Conservation (phyloP, 1,284 basidiomycete species). For the Macrocystidia cucumis region DNA sequence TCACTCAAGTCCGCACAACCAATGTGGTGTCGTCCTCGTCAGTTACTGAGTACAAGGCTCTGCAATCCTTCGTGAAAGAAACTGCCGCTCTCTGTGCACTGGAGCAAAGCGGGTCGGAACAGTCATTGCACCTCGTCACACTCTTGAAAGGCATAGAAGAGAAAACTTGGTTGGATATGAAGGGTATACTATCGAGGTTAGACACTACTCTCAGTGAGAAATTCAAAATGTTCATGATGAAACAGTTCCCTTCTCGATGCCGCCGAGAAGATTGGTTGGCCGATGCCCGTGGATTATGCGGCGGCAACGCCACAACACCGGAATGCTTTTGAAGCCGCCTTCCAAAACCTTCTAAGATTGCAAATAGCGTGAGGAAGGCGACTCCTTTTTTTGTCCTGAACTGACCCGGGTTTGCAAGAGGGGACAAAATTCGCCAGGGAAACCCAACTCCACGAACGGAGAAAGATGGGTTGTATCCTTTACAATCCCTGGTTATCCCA, state of each 20-base stretch:
- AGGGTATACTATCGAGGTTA: slow-evolving; percentile 54
- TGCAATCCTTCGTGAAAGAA: slow-evolving; percentile 53
- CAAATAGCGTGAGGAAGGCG: slow-evolving; percentile 62
- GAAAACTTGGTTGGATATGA: slow-evolving; percentile 73
- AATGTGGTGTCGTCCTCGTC: neutral
- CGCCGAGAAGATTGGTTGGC: slow-evolving; percentile 78
- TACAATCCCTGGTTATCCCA: slow-evolving; percentile 82
- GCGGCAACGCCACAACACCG: slow-evolving; percentile 41
- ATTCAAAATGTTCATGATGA: slow-evolving; percentile 5
- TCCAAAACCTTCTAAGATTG: slow-evolving; percentile 66
- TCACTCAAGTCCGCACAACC: neutral
- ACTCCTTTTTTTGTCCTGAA: slow-evolving; percentile 3
- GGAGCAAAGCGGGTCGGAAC: slow-evolving; percentile 38
- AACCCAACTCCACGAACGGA: slow-evolving; percentile 15
- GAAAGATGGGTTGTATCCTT: slow-evolving; percentile 62
- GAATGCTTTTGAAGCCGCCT: slow-evolving; percentile 65
- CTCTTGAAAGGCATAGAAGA: slow-evolving; percentile 55
- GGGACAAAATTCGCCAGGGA: slow-evolving; percentile 34
- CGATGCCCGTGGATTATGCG: slow-evolving; percentile 61
- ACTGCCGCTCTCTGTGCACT: slow-evolving; percentile 33
- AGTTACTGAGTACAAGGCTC: slow-evolving; percentile 34
- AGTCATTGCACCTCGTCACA: slow-evolving; percentile 43
- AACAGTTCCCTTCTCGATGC: slow-evolving; percentile 52
- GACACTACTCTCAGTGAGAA: slow-evolving; percentile 12
- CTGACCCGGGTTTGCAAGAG: slow-evolving; percentile 25